Evolutionary conservation across 1,139 yeast species (phyloP).

Genomic region (Zhuliangozyma parablackwelliae): DNA sequence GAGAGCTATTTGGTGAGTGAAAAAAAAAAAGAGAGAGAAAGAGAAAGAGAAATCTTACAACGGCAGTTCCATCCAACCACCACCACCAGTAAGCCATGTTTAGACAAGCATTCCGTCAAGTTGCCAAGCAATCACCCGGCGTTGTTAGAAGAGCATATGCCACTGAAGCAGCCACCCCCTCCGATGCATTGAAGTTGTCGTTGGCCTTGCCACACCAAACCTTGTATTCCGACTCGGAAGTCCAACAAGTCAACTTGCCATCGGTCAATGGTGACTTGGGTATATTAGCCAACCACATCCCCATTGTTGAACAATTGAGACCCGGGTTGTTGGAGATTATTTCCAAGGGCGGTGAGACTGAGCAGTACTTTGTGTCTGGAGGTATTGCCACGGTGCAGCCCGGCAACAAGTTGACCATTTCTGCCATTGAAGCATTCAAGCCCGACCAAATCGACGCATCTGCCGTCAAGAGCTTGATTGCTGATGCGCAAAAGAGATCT

Average conservation of each 20-base stretch:
- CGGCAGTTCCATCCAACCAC: neutral
- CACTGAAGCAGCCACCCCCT: conserved; percentile 69
- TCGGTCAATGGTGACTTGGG: conserved; percentile 96
- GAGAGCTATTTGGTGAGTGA: neutral
- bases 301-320: conserved; percentile 92
- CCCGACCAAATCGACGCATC: conserved; percentile 83
- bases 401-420: conserved; percentile 84
- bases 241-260: conserved; percentile 92
- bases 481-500: conserved; percentile 94
- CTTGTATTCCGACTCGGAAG: conserved; percentile 48
- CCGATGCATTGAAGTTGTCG: conserved; percentile 81
- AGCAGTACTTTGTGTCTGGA: conserved; percentile 89
- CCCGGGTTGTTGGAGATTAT: conserved; percentile 95
- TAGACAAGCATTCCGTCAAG: conserved; percentile 65
- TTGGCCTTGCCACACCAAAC: conserved; percentile 88
- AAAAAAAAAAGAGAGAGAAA: neutral
- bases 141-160: conserved; percentile 81
- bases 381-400: conserved; percentile 98
- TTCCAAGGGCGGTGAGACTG: conserved; percentile 67
- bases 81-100: conserved; percentile 40
- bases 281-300: conserved; percentile 96
- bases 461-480: conserved; percentile 73
- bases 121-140: conserved; percentile 59
- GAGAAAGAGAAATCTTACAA: neutral
- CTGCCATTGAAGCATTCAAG: conserved; percentile 95